A percentile compares a stretch with the other conserved stretches of the same genome.
phyloP scores from a whole-genome alignment of 129 eudicot genomes.

The Saussurea involucrata region DNA sequence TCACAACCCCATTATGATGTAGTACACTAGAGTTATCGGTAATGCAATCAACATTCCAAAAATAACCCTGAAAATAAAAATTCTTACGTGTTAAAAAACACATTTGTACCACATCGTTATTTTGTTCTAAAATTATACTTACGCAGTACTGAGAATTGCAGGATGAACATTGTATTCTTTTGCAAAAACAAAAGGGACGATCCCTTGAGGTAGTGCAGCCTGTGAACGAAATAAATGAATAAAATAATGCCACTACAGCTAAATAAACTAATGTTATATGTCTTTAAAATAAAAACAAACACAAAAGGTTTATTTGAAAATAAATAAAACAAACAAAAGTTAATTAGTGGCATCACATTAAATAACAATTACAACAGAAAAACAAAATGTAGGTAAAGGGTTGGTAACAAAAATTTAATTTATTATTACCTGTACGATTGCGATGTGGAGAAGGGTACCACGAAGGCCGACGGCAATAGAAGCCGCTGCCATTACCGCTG shows the following conservation, averaged over 20 bases:
- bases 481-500: constrained; percentile 96
- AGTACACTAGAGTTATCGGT: constrained; percentile 85
- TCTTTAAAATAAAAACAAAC: neutral
- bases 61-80: constrained; percentile 63
- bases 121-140: constrained; percentile 33
- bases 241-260: neutral
- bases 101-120: neutral
- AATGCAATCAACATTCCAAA: constrained; percentile 97
- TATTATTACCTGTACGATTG: constrained; percentile 83
- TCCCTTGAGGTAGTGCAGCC: constrained; percentile 99
- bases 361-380: neutral
- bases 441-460: constrained; percentile 78
- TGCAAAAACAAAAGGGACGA: constrained; percentile 95
- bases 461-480: constrained; percentile 92
- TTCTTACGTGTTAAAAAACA: neutral
- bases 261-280: neutral
- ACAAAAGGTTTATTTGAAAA: neutral
- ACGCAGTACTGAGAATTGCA: constrained; percentile 88
- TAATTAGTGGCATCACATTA: constrained; percentile 3
- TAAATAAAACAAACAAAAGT: neutral
- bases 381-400: constrained; percentile 26
- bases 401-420: constrained; percentile 15
- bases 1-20: constrained; percentile 74
- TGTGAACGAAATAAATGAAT: constrained; percentile 18
- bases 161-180: constrained; percentile 98